Evolutionary conservation across 768 basidiomycete genomes (phyloP), one percentile per base, ranked within the genome.

Genomic region (Boletus rubescentipes): DNA sequence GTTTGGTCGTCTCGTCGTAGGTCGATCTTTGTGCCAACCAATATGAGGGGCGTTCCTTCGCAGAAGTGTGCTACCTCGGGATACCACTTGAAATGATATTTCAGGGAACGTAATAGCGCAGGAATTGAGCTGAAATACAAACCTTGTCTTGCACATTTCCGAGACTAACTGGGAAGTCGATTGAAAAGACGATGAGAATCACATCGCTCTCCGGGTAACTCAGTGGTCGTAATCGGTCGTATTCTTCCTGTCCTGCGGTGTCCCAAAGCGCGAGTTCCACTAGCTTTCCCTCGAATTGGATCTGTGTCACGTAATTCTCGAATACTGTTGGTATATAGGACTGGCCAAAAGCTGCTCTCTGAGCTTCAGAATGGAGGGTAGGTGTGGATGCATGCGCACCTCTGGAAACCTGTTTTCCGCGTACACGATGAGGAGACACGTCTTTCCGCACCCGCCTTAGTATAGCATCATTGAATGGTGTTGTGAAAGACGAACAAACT

Each of bases 191-290:
- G 62, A 96, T 91, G 62, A 96, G 87, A 63, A 96, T 92, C 54
- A 93, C 90, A 66, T 92, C 83, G 77, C 86, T 89, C 71, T 93
- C 91, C 18, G 91, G 90, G 62, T 93, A 93, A 69, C 87, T 89
- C 58, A 93, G 77, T 18, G 91, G 90, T 60, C 91, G 80, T 51
- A 94, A 79, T 58, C 90, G 81, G 70, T 95, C 93, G 72, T 97
- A 98, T 75, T 98, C 94, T 73, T 98, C 94, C 70, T 97, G 94
- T 26, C 94, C 94, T 1, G 94, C 94, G 1, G 94, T 98, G 73
- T 98, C 94, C 93, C 96, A 99, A 16, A 99, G 79, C n/a, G 97
- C 96, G 39, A 99, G 82, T 66, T 97, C 93, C 57, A 99, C 85
- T 18, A 90, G 77, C 73, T 93, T 94, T 51, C 88, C 86, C 23